phyloP scores from a whole-genome alignment of 2,329 filamentous ascomycete genomes.

The Ophiostoma australiae region DNA sequence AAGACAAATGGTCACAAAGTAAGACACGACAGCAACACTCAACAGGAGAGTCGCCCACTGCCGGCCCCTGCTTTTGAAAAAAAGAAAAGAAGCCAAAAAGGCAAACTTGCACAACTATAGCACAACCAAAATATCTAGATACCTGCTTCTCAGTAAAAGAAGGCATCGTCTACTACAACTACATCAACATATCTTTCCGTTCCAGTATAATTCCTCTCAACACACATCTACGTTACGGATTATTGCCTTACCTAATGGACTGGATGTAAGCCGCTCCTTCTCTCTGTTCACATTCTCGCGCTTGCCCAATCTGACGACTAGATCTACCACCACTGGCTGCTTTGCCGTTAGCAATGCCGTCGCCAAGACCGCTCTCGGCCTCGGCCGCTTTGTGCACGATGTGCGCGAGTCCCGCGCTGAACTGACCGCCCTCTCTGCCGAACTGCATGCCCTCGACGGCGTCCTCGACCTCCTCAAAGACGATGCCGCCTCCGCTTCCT shows the following conservation, averaged over 20 bases:
- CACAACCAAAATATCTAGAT: neutral
- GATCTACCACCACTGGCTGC: slow-evolving; percentile 33
- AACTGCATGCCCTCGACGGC: slow-evolving; percentile 40
- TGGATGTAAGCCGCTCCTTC: slow-evolving; percentile 21
- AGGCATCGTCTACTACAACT: too few relatives aligned
- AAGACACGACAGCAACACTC: neutral
- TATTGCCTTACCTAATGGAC: slow-evolving; percentile 19
- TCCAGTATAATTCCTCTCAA: neutral
- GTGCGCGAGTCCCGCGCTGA: slow-evolving; percentile 41
- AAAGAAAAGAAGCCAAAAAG: neutral
- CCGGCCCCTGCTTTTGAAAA: neutral
- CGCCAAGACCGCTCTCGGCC: slow-evolving; percentile 33
- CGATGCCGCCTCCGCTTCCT: slow-evolving; percentile 33
- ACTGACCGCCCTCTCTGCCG: slow-evolving; percentile 38
- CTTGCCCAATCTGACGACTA: neutral
- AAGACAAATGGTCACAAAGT: neutral
- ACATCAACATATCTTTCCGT: neutral
- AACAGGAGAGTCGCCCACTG: neutral
- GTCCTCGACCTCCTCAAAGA: slow-evolving; percentile 39
- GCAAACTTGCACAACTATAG: neutral
- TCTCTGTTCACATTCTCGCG: neutral
- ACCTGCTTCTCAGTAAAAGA: neutral
- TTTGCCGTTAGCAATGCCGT: slow-evolving; percentile 37
- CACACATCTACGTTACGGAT: neutral
- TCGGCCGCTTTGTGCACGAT: slow-evolving; percentile 39